These are phyloP conservation scores for Zea luxurians DNA, from an alignment of 176 grass and related monocot species.

Conservation along the genomic window DNA sequence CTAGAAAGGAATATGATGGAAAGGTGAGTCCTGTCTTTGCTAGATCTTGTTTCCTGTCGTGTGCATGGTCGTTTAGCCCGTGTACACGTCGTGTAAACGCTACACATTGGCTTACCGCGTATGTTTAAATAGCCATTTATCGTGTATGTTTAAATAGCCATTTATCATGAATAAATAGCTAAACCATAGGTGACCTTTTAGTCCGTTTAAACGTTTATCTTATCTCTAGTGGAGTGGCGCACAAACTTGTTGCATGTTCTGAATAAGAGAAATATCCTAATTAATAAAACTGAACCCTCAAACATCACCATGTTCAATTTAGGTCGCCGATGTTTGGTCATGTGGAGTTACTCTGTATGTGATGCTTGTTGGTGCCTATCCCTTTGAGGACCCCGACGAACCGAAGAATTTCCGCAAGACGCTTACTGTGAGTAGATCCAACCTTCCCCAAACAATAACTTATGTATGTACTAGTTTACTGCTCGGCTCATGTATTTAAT, in stretches of 20 bases:
- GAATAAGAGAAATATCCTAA: background rate
- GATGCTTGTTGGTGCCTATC: slow-evolving; percentile 97
- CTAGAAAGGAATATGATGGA: slow-evolving; percentile 87
- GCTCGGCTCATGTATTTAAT: background rate
- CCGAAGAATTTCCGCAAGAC: slow-evolving; percentile 94
- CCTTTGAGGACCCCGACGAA: slow-evolving; percentile 87
- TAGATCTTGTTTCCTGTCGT: slow-evolving; percentile 1
- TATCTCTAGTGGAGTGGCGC: background rate
- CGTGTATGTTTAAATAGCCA: no score
- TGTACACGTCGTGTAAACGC: no score
- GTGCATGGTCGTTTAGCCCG: no score
- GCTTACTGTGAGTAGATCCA: slow-evolving; percentile 61
- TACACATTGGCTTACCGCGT: no score
- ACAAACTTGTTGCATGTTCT: background rate
- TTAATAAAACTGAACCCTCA: background rate
- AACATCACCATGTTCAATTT: slow-evolving; percentile 21
- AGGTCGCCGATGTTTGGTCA: slow-evolving; percentile 99
- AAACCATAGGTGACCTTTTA: no score
- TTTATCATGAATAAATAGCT: no score
- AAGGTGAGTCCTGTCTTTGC: slow-evolving; percentile 54
- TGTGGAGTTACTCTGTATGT: slow-evolving; percentile 97
- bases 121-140: no score
- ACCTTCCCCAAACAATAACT: slow-evolving; percentile 1
- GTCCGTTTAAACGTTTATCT: background rate
- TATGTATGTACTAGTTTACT: background rate